Evolutionary conservation across 2,329 filamentous ascomycete species (phyloP).

Genomic region (Hypoxylon sp.): DNA sequence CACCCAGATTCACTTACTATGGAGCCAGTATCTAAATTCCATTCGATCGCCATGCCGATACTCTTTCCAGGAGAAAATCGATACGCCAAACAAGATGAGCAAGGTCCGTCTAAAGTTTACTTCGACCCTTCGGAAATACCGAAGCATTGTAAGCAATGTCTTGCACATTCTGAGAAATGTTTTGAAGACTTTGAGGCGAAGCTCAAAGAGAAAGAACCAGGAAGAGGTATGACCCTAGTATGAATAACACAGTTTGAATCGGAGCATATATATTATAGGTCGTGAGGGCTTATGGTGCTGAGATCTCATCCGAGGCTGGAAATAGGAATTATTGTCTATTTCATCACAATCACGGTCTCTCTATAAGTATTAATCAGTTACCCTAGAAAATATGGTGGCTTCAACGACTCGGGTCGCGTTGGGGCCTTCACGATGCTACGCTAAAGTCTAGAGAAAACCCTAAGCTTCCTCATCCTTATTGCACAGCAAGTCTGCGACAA

Average conservation of each 20-base stretch:
- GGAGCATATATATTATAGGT: background rate
- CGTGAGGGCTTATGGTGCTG: background rate
- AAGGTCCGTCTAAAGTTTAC: background rate
- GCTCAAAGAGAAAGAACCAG: background rate
- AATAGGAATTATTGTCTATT: background rate
- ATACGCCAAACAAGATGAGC: background rate
- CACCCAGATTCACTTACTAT: background rate
- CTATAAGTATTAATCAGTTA: background rate
- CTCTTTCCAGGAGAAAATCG: constrained; percentile 24
- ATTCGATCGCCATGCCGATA: constrained; percentile 7
- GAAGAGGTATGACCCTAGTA: background rate
- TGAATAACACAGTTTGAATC: background rate
- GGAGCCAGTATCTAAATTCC: background rate
- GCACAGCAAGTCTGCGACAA: background rate
- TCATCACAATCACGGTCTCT: background rate
- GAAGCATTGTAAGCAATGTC: constrained; percentile 9
- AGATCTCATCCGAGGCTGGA: background rate
- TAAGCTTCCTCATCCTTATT: too few species aligned
- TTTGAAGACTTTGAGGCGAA: constrained; percentile 29
- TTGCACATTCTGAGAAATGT: constrained; percentile 25
- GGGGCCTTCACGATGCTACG: background rate
- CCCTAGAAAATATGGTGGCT: background rate
- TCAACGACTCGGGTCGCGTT: background rate
- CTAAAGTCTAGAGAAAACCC: background rate
- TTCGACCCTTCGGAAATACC: background rate